Base-by-base conservation (phyloP, 2,329 filamentous ascomycete genomes). In the Aspergillus sp. region DNA sequence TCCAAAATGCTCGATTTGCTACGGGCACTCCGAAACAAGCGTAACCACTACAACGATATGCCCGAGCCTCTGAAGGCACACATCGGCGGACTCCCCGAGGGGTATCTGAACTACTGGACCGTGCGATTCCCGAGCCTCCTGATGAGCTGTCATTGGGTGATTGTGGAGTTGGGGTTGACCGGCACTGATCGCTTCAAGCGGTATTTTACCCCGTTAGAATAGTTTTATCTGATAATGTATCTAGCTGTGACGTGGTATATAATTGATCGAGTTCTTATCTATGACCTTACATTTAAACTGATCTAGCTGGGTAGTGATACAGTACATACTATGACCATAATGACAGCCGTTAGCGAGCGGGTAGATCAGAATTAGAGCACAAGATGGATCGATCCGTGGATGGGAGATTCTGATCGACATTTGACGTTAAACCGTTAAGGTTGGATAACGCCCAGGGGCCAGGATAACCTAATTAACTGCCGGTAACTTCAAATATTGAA, bases 41-140 rank as follows among this genome's bases (percentile, higher is more conserved):
- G 90, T 68, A 96, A 98, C 63, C 95, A 99, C 71, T 99, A 97
- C 72, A 93, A 96, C 69, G 95, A 99, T 73, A 93, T 99, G 90
- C 84, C 90, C 6, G 90, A 93, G 14, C 78, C 86, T 49, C 83
- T 96, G 62, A 93, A 88, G 75, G 80, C 80, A 50, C 81, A 83
- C 66, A 90, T 96, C 0, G 92, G 91, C 0, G 77, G 86, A 8
- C 71, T 93, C 58, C 89, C 91, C 0, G 87, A 91, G 14, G 91
- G 90, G 0, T 97, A 96, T 70, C 78, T 96, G 45, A 81, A 81
- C 11, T 96, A 96, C 69, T 97, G 92, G 90, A 90, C 89, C 0
- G 79, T 84, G 7, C 82, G 85, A 57, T 97, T 97, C 69, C 91
- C 92, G 3, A 86, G 84, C 64, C 73, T 97, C 65, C 71, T 97